These are phyloP conservation scores for Podaxis sp. DNA, from an alignment of 768 basidiomycete species.

Conservation along the genomic window DNA sequence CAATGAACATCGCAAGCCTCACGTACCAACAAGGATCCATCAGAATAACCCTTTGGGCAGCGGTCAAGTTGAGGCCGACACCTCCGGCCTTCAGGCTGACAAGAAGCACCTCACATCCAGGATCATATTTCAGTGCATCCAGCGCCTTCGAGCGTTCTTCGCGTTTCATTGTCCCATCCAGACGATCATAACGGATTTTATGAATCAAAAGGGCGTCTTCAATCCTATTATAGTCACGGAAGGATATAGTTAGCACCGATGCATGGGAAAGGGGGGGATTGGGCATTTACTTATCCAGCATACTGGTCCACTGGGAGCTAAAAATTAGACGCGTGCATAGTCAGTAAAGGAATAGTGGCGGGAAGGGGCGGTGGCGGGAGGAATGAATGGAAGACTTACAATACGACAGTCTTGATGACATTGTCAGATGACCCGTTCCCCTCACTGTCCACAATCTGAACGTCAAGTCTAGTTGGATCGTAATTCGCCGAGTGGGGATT, in stretches of 20 bases:
- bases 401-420: slow-evolving; percentile 88
- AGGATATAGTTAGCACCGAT: slow-evolving; percentile 14
- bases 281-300: slow-evolving; percentile 78
- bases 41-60: slow-evolving; percentile 90
- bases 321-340: neutral
- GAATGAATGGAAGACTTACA: slow-evolving; percentile 50
- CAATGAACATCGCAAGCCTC: slow-evolving; percentile 1
- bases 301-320: slow-evolving; percentile 93
- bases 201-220: slow-evolving; percentile 85
- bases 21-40: slow-evolving; percentile 95
- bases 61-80: slow-evolving; percentile 93
- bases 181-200: slow-evolving; percentile 83
- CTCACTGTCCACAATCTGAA: slow-evolving; percentile 74
- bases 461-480: slow-evolving; percentile 56
- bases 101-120: slow-evolving; percentile 87
- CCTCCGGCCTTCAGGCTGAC: slow-evolving; percentile 97
- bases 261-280: neutral
- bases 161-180: slow-evolving; percentile 98
- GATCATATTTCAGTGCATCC: slow-evolving; percentile 90
- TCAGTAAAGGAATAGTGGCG: slow-evolving; percentile 16
- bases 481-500: slow-evolving; percentile 91
- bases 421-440: slow-evolving; percentile 72
- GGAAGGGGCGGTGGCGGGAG: slow-evolving; percentile 15
- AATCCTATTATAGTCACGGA: slow-evolving; percentile 45
- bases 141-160: slow-evolving; percentile 91